phyloP scores from a whole-genome alignment of 1,139 yeast genomes.

The Insectozyma bohioensis region DNA sequence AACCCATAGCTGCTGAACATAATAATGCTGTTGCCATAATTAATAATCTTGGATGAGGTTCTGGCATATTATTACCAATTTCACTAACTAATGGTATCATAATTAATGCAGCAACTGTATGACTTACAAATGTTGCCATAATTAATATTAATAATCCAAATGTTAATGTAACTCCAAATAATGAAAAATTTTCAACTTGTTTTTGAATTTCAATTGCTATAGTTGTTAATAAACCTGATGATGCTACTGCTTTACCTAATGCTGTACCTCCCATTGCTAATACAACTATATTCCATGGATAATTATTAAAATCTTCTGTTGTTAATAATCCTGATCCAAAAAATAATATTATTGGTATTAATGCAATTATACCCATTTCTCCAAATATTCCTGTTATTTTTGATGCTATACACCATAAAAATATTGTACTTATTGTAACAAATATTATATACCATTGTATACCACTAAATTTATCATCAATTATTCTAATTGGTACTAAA shows the following conservation, averaged over 20 bases:
- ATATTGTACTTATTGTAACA: conserved; percentile 54
- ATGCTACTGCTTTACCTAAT: conserved; percentile 70
- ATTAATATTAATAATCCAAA: conserved; percentile 66
- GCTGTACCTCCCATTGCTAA: conserved; percentile 82
- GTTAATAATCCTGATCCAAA: conserved; percentile 70
- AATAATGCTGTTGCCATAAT: conserved; percentile 67
- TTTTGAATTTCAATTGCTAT: conserved; percentile 59
- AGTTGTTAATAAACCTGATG: conserved; percentile 65
- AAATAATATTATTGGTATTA: conserved; percentile 63
- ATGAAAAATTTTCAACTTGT: conserved; percentile 54
- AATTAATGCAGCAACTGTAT: conserved; percentile 75
- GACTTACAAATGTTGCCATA: conserved; percentile 75
- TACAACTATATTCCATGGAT: conserved; percentile 76
- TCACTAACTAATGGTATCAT: conserved; percentile 69
- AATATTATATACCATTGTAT: conserved; percentile 65
- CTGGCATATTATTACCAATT: conserved; percentile 58
- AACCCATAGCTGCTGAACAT: conserved; percentile 76
- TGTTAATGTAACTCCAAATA: conserved; percentile 61
- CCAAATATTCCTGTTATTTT: conserved; percentile 58
- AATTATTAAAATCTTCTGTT: conserved; percentile 66
- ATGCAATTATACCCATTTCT: conserved; percentile 69
- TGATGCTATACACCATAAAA: conserved; percentile 71
- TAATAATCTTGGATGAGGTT: conserved; percentile 58
- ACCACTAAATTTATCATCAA: conserved; percentile 56
- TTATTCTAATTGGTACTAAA: conserved; percentile 53